These are phyloP conservation scores for Trapa incisa DNA, from an alignment of 345 rosid species.

Conservation along the genomic window DNA sequence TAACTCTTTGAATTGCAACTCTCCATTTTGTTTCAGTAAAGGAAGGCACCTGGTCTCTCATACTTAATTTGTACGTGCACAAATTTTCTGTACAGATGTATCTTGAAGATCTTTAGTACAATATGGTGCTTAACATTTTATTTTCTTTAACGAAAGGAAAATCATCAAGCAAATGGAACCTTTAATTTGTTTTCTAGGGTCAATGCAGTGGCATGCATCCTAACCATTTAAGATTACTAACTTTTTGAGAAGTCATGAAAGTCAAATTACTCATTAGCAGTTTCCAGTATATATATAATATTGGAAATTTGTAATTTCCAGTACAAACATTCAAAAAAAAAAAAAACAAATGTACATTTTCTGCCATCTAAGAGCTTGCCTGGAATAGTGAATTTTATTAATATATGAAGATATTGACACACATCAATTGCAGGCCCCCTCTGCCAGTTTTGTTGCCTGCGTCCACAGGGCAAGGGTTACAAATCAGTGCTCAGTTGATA, in stretches of 20 bases:
- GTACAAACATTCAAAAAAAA: too few relatives aligned
- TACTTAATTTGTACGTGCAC: neutral
- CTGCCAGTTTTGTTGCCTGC: slow-evolving; percentile 74
- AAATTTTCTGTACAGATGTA: neutral
- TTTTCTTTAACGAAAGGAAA: neutral
- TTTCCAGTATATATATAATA: neutral
- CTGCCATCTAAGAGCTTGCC: neutral
- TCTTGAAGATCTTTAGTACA: too few relatives aligned
- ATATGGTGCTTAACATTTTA: neutral
- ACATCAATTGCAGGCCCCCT: slow-evolving; percentile 49
- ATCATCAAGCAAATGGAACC: neutral
- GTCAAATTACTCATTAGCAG: neutral
- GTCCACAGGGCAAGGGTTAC: slow-evolving; percentile 86
- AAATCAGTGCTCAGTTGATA: slow-evolving; percentile 81
- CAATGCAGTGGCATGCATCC: neutral
- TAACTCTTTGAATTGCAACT: neutral
- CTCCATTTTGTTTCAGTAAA: neutral
- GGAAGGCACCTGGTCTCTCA: neutral
- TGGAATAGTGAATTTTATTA: neutral
- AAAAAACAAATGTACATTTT: neutral
- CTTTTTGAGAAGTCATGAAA: neutral
- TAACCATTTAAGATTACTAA: neutral
- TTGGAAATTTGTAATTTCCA: too few relatives aligned
- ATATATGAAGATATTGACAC: slow-evolving; percentile 11
- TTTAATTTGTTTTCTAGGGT: neutral